phyloP scores from a whole-genome alignment of 305 asterid species.

The Lippia alba region DNA sequence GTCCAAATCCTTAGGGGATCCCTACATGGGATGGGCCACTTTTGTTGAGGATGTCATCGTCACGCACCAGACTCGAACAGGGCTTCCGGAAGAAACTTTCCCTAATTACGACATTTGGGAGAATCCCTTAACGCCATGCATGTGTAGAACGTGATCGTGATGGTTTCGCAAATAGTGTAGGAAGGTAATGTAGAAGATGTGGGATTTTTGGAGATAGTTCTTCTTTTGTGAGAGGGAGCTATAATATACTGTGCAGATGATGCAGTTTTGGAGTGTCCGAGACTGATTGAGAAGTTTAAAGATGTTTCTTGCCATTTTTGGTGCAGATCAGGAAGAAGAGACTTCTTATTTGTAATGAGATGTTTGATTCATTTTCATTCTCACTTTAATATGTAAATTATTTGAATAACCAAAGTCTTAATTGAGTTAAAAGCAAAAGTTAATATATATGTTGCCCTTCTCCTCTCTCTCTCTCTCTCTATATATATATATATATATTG shows the following conservation, averaged over 20 bases:
- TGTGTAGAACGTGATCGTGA: slow-evolving; percentile 82
- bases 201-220: slow-evolving; percentile 21
- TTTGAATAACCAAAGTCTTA: slow-evolving; percentile 25
- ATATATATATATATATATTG: no score
- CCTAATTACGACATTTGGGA: slow-evolving; percentile 99
- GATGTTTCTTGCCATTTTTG: slow-evolving; percentile 13
- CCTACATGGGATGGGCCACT: slow-evolving; percentile 97
- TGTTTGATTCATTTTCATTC: slow-evolving; percentile 22
- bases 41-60: slow-evolving; percentile 85
- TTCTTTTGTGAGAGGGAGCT: slow-evolving; percentile 24
- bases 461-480: no score
- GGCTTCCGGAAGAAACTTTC: slow-evolving; percentile 93
- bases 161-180: slow-evolving; percentile 40
- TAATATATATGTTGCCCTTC: no score
- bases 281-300: not conserved
- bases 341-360: slow-evolving; percentile 18
- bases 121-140: slow-evolving; percentile 95
- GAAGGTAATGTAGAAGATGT: slow-evolving; percentile 24
- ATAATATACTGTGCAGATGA: slow-evolving; percentile 30
- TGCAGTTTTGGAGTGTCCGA: slow-evolving; percentile 13
- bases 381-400: slow-evolving; percentile 42
- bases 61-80: slow-evolving; percentile 91
- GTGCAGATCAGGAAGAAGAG: slow-evolving; percentile 21
- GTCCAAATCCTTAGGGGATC: slow-evolving; percentile 97
- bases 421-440: not conserved